A percentile compares a stretch with the other conserved stretches of the same genome.
phyloP scores from a whole-genome alignment of 2,329 filamentous ascomycete species.

The Aotearoamyces nothofagi region DNA sequence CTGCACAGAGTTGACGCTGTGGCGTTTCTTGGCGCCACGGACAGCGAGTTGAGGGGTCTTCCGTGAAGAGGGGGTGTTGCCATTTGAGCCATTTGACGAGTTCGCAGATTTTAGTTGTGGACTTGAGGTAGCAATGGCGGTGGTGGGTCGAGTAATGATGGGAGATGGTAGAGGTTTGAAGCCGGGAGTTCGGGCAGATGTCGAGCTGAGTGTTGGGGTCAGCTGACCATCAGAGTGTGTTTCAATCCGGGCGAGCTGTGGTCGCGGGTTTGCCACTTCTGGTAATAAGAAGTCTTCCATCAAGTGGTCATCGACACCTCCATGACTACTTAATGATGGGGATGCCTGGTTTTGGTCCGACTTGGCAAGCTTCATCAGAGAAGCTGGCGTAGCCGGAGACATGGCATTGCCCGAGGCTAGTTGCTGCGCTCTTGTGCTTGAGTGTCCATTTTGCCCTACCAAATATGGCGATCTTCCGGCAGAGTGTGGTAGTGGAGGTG shows the following conservation, averaged over 20 bases:
- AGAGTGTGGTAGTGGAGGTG: conserved; percentile 51
- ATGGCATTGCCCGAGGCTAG: conserved; percentile 12
- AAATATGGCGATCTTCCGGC: conserved; percentile 55
- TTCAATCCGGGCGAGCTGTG: conserved; percentile 32
- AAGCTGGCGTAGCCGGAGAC: conserved; percentile 72
- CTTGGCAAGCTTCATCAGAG: conserved; percentile 59
- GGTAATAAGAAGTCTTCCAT: conserved; percentile 60
- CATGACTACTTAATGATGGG: conserved; percentile 27
- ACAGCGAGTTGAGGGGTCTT: conserved; percentile 39
- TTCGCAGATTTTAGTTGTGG: conserved; percentile 35
- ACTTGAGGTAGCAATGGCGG: conserved; percentile 30
- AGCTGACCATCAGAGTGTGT: conserved; percentile 32
- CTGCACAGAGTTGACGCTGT: conserved; percentile 57
- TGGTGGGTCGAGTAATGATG: conserved; percentile 19
- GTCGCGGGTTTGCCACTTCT: conserved; percentile 45
- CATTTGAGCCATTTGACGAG: conserved; percentile 28
- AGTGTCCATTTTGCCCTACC: conserved; percentile 30
- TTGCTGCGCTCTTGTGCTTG: conserved; percentile 19
- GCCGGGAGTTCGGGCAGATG: conserved; percentile 20
- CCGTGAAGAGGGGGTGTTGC: too few species aligned
- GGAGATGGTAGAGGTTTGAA: conserved; percentile 29
- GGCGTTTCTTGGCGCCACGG: conserved; percentile 50
- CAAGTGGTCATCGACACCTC: conserved; percentile 30
- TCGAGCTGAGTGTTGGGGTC: conserved; percentile 37
- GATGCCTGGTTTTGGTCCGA: conserved; percentile 19